phyloP scores from a whole-genome alignment of 2,329 filamentous ascomycete genomes.

The Trichoderma aggressivum region DNA sequence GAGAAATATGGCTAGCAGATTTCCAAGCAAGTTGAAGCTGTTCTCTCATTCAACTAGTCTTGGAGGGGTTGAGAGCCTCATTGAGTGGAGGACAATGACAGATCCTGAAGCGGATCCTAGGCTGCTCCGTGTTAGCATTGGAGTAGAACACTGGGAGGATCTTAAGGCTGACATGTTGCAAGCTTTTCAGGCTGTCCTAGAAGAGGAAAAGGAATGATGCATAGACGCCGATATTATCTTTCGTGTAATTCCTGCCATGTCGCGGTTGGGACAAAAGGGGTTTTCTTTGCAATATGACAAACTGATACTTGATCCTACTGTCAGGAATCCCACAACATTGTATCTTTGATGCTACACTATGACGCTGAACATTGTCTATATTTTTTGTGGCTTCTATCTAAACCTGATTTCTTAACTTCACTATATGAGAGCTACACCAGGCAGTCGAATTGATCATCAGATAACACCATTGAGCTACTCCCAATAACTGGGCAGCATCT shows the following conservation, averaged over 20 bases:
- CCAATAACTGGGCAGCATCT: background rate
- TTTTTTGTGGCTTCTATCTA: background rate
- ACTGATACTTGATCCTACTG: background rate
- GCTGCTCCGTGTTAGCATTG: conserved; percentile 77
- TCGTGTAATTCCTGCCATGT: background rate
- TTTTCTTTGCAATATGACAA: background rate
- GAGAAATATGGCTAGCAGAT: conserved; percentile 55
- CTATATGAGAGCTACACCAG: background rate
- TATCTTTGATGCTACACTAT: no score
- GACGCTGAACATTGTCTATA: background rate
- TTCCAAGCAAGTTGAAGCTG: conserved; percentile 75
- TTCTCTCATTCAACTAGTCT: conserved; percentile 95
- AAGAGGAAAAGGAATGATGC: background rate
- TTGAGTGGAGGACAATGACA: conserved; percentile 93
- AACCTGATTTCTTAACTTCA: background rate
- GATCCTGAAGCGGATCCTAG: conserved; percentile 69
- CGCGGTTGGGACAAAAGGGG: background rate
- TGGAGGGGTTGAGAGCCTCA: conserved; percentile 89
- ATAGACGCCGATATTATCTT: background rate
- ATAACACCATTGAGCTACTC: background rate
- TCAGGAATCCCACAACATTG: background rate
- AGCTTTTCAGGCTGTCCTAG: conserved; percentile 58
- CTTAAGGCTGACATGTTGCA: conserved; percentile 68
- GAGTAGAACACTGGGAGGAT: conserved; percentile 84
- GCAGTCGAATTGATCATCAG: background rate